A percentile compares a stretch with the other conserved stretches of the same genome.
These are phyloP conservation scores for Stenogyne calaminthoides DNA, from an alignment of 305 asterid species.

Conservation along the genomic window DNA sequence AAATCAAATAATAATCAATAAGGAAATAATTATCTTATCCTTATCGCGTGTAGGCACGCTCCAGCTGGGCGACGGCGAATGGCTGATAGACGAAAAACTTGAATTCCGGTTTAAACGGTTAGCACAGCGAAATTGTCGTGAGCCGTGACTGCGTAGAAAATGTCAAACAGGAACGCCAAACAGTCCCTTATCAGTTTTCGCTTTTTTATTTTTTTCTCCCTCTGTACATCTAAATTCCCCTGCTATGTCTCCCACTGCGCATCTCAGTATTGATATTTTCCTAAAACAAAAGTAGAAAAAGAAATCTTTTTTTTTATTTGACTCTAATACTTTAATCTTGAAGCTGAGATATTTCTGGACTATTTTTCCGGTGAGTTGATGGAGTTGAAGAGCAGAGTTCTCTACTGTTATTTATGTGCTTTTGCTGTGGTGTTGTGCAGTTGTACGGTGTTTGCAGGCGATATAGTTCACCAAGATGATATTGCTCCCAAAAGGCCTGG, in stretches of 20 bases:
- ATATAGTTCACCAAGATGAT: slow-evolving; percentile 90
- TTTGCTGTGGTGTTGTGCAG: slow-evolving; percentile 42
- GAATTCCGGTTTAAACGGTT: slow-evolving; percentile 33
- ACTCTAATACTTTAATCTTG: slow-evolving; percentile 33
- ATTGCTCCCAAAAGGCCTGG: slow-evolving; percentile 82
- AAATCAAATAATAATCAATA: too few relatives aligned
- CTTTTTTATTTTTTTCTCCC: slow-evolving; percentile 8
- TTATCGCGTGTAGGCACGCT: slow-evolving; percentile 31
- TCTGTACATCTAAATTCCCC: slow-evolving; percentile 26
- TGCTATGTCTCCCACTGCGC: slow-evolving; percentile 37
- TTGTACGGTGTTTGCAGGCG: slow-evolving; percentile 63
- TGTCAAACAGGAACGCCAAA: slow-evolving; percentile 25
- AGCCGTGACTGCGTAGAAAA: slow-evolving; percentile 23
- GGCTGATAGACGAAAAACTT: background rate
- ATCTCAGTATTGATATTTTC: slow-evolving; percentile 32
- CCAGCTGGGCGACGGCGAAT: slow-evolving; percentile 11
- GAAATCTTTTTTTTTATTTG: slow-evolving; percentile 28
- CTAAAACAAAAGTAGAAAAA: slow-evolving; percentile 1
- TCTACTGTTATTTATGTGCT: slow-evolving; percentile 39
- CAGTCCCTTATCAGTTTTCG: slow-evolving; percentile 28
- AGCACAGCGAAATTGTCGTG: slow-evolving; percentile 20
- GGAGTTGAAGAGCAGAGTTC: slow-evolving; percentile 44
- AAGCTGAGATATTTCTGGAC: background rate
- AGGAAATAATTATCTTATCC: too few relatives aligned
- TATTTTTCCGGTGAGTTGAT: slow-evolving; percentile 28